Conservation (phyloP, 257 asterid genomes). For the Rubia yunnanensis region DNA sequence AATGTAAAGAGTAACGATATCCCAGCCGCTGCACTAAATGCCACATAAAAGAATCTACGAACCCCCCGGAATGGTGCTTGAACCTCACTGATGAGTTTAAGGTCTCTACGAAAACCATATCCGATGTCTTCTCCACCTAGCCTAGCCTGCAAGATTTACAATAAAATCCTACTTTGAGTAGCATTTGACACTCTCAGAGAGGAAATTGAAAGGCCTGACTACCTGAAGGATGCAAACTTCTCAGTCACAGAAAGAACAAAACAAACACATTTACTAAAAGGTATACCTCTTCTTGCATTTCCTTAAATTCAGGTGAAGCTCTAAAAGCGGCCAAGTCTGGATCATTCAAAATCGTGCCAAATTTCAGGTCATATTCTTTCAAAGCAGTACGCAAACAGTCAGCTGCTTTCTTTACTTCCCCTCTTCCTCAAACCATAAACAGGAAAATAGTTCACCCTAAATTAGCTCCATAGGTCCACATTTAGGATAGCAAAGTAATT, state of each 20-base stretch:
- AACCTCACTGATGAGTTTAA: constrained; percentile 92
- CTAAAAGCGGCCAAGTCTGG: constrained; percentile 97
- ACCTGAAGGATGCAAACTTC: background rate
- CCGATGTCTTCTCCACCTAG: constrained; percentile 96
- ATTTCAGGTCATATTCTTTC: constrained; percentile 73
- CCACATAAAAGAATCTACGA: constrained; percentile 79
- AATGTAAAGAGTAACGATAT: constrained; percentile 62
- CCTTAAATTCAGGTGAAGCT: constrained; percentile 86
- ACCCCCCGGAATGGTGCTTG: constrained; percentile 98
- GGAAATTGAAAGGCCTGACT: background rate
- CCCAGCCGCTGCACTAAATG: constrained; percentile 88
- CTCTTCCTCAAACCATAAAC: constrained; percentile 45
- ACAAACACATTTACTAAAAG: constrained; percentile 10
- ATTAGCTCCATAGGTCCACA: constrained; percentile 2
- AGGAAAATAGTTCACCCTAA: constrained; percentile 23
- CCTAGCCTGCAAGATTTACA: constrained; percentile 49
- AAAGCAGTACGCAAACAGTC: constrained; percentile 90
- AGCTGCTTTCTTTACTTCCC: constrained; percentile 86
- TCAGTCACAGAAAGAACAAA: background rate
- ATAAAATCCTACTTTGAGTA: background rate
- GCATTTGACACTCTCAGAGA: background rate
- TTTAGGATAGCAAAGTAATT: background rate
- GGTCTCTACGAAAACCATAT: constrained; percentile 85
- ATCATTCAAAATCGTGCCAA: constrained; percentile 86
- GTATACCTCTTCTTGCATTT: constrained; percentile 88